Percentiles rank a stretch among this genome's conserved stretches.
Conservation (phyloP, 2,329 filamentous ascomycete genomes). For the Emergomyces orientalis region DNA sequence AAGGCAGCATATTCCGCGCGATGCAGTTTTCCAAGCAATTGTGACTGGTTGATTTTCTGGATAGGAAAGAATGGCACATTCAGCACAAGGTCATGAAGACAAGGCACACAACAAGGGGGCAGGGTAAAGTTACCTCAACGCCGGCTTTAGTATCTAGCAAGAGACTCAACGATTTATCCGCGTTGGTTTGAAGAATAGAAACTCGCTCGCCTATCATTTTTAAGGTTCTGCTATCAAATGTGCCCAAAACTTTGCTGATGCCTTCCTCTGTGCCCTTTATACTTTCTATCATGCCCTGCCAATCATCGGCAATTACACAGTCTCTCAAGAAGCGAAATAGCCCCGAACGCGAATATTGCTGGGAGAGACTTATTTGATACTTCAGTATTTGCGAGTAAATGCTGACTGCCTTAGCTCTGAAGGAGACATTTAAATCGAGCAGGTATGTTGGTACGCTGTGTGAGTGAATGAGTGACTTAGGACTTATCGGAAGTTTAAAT, state of each 20-base stretch:
- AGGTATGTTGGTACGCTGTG: not conserved
- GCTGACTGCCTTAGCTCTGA: not conserved
- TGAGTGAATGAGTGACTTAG: constrained; percentile 3
- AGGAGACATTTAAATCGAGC: not conserved
- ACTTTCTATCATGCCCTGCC: not conserved
- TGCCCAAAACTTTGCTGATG: constrained; percentile 1
- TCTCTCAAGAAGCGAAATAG: constrained; percentile 3
- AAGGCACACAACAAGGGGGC: not conserved
- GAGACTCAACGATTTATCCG: not conserved
- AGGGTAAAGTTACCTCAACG: not conserved
- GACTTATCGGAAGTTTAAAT: not conserved
- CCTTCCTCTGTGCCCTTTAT: not conserved
- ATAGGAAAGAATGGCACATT: not conserved
- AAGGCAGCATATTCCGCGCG: constrained; percentile 1
- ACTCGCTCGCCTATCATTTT: not conserved
- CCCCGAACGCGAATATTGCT: not conserved
- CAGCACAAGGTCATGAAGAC: not conserved
- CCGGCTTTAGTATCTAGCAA: constrained; percentile 1
- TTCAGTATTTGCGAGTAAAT: constrained; percentile 1
- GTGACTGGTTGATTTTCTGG: constrained; percentile 3
- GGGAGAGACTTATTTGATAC: constrained; percentile 1
- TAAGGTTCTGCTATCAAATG: not conserved
- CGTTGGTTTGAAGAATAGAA: not conserved
- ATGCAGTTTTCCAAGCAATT: constrained; percentile 2
- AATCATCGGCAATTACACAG: constrained; percentile 1